phyloP scores from a whole-genome alignment of 179 eudicot genomes.

The Sideroxylon spinosum region DNA sequence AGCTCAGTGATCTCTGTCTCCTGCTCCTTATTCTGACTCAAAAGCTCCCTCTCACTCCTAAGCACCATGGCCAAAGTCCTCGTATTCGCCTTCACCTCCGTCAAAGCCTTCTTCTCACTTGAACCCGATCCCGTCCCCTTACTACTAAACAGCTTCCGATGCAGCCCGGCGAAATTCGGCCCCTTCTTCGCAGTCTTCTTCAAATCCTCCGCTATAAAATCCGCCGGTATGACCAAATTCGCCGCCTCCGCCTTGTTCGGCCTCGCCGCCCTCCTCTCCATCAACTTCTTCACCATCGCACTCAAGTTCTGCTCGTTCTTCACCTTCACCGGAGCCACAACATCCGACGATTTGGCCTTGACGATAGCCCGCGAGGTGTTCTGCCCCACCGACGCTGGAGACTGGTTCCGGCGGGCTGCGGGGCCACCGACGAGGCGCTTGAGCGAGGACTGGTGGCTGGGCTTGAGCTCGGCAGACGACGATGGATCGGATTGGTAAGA shows the following conservation, averaged over 20 bases:
- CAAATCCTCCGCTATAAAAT: conserved; percentile 59
- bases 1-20: conserved; percentile 50
- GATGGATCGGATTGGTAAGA: conserved; percentile 29
- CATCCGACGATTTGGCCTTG: conserved; percentile 21
- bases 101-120: conserved; percentile 45
- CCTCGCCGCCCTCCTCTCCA: conserved; percentile 39
- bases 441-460: conserved; percentile 6
- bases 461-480: conserved; percentile 30
- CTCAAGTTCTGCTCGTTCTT: conserved; percentile 42
- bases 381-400: background rate
- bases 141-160: conserved; percentile 52
- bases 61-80: conserved; percentile 79
- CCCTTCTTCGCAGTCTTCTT: conserved; percentile 49
- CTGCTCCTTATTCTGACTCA: conserved; percentile 56
- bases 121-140: conserved; percentile 20
- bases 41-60: conserved; percentile 85
- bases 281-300: conserved; percentile 66
- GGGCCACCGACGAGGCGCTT: conserved; percentile 7
- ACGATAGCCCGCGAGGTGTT: conserved; percentile 23
- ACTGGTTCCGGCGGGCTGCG: background rate
- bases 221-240: conserved; percentile 38
- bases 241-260: conserved; percentile 12
- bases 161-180: conserved; percentile 33
- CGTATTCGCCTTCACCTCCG: conserved; percentile 70
- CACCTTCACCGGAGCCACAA: conserved; percentile 9